Percentiles rank a stretch among this genome's conserved stretches.
phyloP scores from a whole-genome alignment of 345 rosid genomes.

The Citrus cavaleriei region DNA sequence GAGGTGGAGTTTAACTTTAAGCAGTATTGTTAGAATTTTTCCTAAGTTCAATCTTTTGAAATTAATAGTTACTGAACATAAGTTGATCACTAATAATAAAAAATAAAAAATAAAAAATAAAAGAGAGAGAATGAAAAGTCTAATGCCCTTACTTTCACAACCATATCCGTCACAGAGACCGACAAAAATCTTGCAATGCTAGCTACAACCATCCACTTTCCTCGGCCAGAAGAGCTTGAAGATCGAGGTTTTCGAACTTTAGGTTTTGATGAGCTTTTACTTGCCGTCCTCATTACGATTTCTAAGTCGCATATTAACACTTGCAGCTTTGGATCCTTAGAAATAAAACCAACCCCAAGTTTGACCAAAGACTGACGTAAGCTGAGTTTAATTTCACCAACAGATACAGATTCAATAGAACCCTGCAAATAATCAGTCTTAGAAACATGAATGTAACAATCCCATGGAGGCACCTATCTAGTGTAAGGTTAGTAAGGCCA shows the following conservation, averaged over 20 bases:
- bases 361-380: conserved; percentile 89
- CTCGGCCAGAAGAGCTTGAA: conserved; percentile 73
- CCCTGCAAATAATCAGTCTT: conserved; percentile 60
- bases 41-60: not conserved
- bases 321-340: conserved; percentile 90
- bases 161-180: conserved; percentile 78
- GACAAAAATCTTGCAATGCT: conserved; percentile 86
- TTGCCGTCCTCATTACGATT: conserved; percentile 74
- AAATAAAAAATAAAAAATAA: not conserved
- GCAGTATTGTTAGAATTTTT: not conserved
- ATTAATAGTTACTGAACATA: not conserved
- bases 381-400: conserved; percentile 88
- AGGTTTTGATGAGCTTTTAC: conserved; percentile 43
- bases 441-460: conserved; percentile 4
- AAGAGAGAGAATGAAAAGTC: not conserved
- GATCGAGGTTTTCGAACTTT: conserved; percentile 47
- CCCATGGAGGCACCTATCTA: conserved; percentile 1
- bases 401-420: conserved; percentile 81
- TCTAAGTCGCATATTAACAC: conserved; percentile 79
- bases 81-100: not conserved
- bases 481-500: not conserved
- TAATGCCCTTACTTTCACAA: conserved; percentile 58
- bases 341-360: conserved; percentile 87
- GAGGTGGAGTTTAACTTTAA: not conserved
- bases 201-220: conserved; percentile 93